These are phyloP conservation scores for Cinnamomum chago DNA, from an alignment of 164 flowering plant genomes.

Conservation along the genomic window DNA sequence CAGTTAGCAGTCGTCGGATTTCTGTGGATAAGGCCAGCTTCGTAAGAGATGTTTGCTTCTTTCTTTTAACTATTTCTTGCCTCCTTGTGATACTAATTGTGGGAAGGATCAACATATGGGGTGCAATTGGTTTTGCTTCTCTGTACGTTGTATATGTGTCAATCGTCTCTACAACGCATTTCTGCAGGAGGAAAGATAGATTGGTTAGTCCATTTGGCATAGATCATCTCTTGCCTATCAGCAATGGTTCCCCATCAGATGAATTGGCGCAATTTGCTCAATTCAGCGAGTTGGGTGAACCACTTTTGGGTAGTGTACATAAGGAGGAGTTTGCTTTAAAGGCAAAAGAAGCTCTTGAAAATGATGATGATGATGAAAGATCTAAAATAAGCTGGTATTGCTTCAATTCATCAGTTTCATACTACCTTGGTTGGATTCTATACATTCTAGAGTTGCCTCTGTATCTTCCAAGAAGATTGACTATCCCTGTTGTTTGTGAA, in stretches of 20 bases:
- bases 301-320: slow-evolving; percentile 19
- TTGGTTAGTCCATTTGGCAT: slow-evolving; percentile 3
- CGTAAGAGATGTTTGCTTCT: slow-evolving; percentile 55
- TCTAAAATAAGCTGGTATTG: slow-evolving; percentile 5
- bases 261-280: slow-evolving; percentile 8
- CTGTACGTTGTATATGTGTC: slow-evolving; percentile 58
- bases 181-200: slow-evolving; percentile 14
- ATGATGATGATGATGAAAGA: slow-evolving; percentile 11
- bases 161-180: slow-evolving; percentile 36
- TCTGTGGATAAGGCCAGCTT: slow-evolving; percentile 40
- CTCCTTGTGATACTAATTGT: slow-evolving; percentile 33
- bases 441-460: slow-evolving; percentile 38
- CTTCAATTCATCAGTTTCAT: slow-evolving; percentile 12
- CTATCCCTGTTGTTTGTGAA: slow-evolving; percentile 44
- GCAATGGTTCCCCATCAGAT: background rate
- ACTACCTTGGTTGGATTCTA: slow-evolving; percentile 14
- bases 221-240: slow-evolving; percentile 13
- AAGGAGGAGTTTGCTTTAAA: slow-evolving; percentile 6
- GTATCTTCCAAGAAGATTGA: slow-evolving; percentile 42
- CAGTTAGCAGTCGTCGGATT: slow-evolving; percentile 16
- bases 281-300: slow-evolving; percentile 11
- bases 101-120: slow-evolving; percentile 52
- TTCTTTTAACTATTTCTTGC: slow-evolving; percentile 33
- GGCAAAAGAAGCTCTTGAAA: slow-evolving; percentile 11
- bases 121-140: slow-evolving; percentile 44